Conservation (phyloP, 192 early-diverging fungal species). For the Bifiguratus adelaidae region DNA sequence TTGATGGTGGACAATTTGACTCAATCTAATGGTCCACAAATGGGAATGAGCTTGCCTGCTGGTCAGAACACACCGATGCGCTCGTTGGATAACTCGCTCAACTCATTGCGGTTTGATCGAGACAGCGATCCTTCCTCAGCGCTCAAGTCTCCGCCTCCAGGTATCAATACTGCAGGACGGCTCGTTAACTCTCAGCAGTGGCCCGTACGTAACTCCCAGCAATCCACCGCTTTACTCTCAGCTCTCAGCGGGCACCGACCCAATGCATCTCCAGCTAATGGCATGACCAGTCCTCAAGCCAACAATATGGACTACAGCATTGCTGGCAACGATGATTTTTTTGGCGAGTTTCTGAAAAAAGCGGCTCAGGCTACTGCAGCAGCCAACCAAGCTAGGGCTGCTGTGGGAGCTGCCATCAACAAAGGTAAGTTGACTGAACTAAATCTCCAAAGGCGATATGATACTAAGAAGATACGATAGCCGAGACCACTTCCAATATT, state of each 20-base stretch:
- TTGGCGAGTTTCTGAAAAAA: slow-evolving; percentile 45
- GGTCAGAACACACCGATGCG: neutral
- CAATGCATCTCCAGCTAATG: slow-evolving; percentile 5
- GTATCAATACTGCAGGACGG: slow-evolving; percentile 14
- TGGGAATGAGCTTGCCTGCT: no score
- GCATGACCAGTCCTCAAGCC: slow-evolving; percentile 20
- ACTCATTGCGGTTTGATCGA: slow-evolving; percentile 1
- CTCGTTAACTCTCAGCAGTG: slow-evolving; percentile 9
- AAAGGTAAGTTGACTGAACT: neutral
- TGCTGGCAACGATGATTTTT: no score
- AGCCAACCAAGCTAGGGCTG: slow-evolving; percentile 7
- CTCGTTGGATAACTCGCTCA: neutral
- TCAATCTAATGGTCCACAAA: no score
- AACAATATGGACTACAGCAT: no score
- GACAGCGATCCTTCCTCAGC: slow-evolving; percentile 9
- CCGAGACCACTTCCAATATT: slow-evolving; percentile 3
- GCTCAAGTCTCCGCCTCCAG: slow-evolving; percentile 32
- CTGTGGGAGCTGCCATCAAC: neutral
- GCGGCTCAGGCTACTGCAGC: slow-evolving; percentile 21
- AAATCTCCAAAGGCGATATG: neutral
- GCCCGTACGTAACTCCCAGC: neutral
- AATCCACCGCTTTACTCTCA: neutral
- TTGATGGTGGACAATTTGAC: slow-evolving; percentile 11
- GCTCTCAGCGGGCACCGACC: slow-evolving; percentile 7
- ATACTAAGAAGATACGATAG: neutral